Evolutionary conservation across 495 filamentous ascomycete genomes (phyloP).

Genomic region (Penicillium malachiteum): DNA sequence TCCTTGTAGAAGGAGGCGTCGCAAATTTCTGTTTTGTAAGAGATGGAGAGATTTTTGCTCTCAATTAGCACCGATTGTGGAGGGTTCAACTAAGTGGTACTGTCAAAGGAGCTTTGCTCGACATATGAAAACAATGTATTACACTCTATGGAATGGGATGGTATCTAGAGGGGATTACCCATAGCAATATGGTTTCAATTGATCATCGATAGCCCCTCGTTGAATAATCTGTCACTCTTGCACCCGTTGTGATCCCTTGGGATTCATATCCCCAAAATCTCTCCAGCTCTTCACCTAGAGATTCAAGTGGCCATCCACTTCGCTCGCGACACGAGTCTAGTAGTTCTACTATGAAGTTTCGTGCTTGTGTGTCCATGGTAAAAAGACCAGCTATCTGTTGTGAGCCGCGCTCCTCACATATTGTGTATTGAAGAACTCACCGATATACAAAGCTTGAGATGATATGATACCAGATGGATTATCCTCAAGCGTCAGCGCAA

Average conservation of each 20-base stretch:
- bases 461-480: conserved; percentile 25
- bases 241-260: neutral
- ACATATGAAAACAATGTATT: too few relatives aligned
- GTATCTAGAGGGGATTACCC: too few relatives aligned
- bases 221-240: neutral
- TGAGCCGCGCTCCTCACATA: neutral
- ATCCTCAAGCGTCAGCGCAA: conserved; percentile 24
- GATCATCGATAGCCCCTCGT: neutral
- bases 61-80: neutral
- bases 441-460: conserved; percentile 28
- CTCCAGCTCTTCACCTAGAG: conserved; percentile 19
- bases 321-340: conserved; percentile 18
- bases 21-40: conserved; percentile 48
- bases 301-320: conserved; percentile 21
- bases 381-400: conserved; percentile 14
- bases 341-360: conserved; percentile 19
- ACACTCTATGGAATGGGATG: too few relatives aligned
- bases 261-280: conserved; percentile 12
- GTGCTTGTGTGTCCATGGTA: conserved; percentile 8
- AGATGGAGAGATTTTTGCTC: neutral
- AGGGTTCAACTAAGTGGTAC: neutral
- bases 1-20: conserved; percentile 41
- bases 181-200: neutral
- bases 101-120: neutral
- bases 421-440: conserved; percentile 1